Base-by-base conservation (phyloP, 768 basidiomycete genomes). In the Leucocoprinus leucothites region DNA sequence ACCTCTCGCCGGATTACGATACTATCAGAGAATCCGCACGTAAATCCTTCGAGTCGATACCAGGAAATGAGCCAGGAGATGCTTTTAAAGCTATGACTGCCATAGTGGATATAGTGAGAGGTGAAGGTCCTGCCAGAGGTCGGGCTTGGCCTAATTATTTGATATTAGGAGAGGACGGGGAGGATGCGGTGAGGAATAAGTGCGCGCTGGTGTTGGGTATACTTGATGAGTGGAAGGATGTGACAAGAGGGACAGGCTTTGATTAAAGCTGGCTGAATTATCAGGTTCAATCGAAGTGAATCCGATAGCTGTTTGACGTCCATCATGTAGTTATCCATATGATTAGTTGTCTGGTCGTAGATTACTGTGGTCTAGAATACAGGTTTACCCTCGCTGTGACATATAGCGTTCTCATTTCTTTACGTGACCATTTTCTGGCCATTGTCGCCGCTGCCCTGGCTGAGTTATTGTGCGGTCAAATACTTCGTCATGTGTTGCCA, bases 11-110 rank as follows among this genome's bases (percentile, higher is more conserved):
- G 0, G 81, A 72, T 25, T 82, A 85, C 60, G 77, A 84, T 61
- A 63, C 64, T 6, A 24, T 76, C 47, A 77, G 82, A 28, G 61
- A 64, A 31, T 55, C 59, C 8, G 68, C 68, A 42, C 53, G 60
- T 2, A 63, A 61, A 18, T 60, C 65, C 8, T 82, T 75, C 52
- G 58, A 48, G 3, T 58, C 67, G 1, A 58, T 80, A 1, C 64
- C 74, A 4, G 79, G 80, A 2, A 73, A 68, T n/a, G 77, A 82
- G 59, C 71, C 67, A 19, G 83, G 84, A 0, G 83, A 86, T 63
- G 85, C 85, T 0, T 64, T 67, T 43, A 84, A 83, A 63, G 86
- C 80, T 0, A 82, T 82, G 74, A 72, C 78, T n/a, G 71, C 65
- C 5, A 63, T 79, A 8, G 72, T 76, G 1, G 79, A 79, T 55